Base-by-base conservation (phyloP, 2,329 filamentous ascomycete genomes). In the Exserohilum rostratum region DNA sequence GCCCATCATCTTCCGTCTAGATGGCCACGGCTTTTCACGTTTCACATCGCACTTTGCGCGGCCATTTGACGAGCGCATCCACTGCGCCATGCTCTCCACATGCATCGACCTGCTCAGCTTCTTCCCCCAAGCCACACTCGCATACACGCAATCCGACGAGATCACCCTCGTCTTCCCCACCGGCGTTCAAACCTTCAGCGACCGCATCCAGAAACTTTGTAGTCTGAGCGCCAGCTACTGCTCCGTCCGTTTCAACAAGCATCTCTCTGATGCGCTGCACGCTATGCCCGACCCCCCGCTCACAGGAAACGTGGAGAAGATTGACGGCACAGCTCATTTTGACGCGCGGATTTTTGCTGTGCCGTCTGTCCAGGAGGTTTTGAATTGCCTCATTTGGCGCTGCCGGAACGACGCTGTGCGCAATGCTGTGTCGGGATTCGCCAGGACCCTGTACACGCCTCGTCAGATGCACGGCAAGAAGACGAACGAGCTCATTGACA, bases 91-190 rank as follows among this genome's bases (percentile, higher is more conserved):
- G 68, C 53, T 64, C 30, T 29, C 61, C 18, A 65, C 65, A 6
- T 67, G 65, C 55, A 51, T 55, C 34, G 65, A 68, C 37, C 50
- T 73, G 3, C 62, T 73, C 5, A 47, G 54, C 15, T 73, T 62
- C 57, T 71, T 73, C 50, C 54, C 63, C 0, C 52, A 58, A 18
- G 70, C 68, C 2, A 72, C 64, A 12, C 57, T 72, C 15, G 69
- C 68, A 6, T 73, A 73, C 51, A 72, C 69, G 35, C 70, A 73
- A 39, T 71, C 68, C 15, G 69, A 73, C 34, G 70, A 73, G 18
- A 71, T 73, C 39, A 73, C 70, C 0, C 54, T 73, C 1, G 58
- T 72, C 11, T 73, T 72, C 30, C 68, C 70, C 0, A 13, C 39
- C 12, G 70, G 70, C 6, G 62, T 71, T 2, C 61, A 67, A 7